These are phyloP conservation scores for Gossypium turneri DNA, from an alignment of 345 rosid genomes.

Conservation along the genomic window DNA sequence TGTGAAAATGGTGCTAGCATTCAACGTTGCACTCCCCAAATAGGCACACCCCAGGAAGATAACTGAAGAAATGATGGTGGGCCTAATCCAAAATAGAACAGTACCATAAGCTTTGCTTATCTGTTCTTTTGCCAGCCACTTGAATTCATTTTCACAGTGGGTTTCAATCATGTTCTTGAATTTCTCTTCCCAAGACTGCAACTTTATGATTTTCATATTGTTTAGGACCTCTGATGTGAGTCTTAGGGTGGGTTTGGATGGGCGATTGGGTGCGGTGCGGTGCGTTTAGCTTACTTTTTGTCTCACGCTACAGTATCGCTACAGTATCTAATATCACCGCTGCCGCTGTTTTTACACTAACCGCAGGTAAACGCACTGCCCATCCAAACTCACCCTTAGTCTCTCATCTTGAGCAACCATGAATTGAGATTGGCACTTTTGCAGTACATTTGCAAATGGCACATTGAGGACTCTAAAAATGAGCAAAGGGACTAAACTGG, in stretches of 20 bases:
- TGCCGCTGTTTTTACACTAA: too few species aligned
- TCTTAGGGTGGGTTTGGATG: too few species aligned
- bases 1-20: conserved; percentile 70
- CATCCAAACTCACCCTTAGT: too few species aligned
- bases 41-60: conserved; percentile 57
- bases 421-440: conserved; percentile 55
- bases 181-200: conserved; percentile 77
- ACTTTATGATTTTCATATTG: conserved; percentile 68
- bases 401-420: conserved; percentile 73
- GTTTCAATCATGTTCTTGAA: conserved; percentile 54
- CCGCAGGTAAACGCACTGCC: too few species aligned
- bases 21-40: conserved; percentile 45
- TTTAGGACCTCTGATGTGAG: conserved; percentile 62
- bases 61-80: conserved; percentile 61
- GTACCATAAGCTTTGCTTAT: conserved; percentile 39
- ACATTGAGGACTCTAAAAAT: conserved; percentile 43
- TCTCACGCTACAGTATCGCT: too few species aligned
- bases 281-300: too few species aligned
- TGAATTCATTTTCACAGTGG: conserved; percentile 48
- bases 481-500: conserved; percentile 47
- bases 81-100: conserved; percentile 67
- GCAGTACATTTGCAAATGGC: conserved; percentile 58
- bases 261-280: too few species aligned
- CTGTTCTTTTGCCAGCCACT: conserved; percentile 54
- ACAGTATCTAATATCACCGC: too few species aligned